These are phyloP conservation scores for Solanum virginianum DNA, from an alignment of 257 asterid genomes.

Conservation along the genomic window DNA sequence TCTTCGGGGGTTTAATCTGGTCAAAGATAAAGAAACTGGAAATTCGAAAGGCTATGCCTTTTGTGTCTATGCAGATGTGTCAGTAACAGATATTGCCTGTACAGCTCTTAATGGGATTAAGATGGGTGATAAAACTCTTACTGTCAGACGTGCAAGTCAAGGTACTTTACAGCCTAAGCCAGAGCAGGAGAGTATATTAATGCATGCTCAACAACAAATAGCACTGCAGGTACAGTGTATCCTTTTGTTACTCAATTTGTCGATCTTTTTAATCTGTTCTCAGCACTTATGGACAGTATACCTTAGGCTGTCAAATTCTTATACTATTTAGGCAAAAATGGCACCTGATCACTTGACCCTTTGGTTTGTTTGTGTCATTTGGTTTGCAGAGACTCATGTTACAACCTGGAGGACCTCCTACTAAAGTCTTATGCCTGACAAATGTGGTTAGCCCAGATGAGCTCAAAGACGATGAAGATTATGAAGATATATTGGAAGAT, in stretches of 20 bases:
- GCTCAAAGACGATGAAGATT: conserved; percentile 69
- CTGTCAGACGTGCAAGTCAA: conserved; percentile 93
- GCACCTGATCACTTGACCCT: background rate
- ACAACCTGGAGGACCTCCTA: conserved; percentile 45
- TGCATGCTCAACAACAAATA: conserved; percentile 94
- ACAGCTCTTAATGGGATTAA: conserved; percentile 97
- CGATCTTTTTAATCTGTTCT: background rate
- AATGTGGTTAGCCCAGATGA: conserved; percentile 65
- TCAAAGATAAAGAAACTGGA: conserved; percentile 96
- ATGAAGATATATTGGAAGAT: conserved; percentile 80
- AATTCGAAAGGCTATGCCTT: conserved; percentile 99
- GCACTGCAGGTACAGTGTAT: conserved; percentile 60
- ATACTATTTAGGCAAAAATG: background rate
- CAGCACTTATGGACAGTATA: background rate
- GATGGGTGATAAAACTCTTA: conserved; percentile 97
- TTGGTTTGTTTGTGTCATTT: background rate
- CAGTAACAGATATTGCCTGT: conserved; percentile 97
- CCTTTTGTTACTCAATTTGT: background rate
- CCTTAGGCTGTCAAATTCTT: background rate
- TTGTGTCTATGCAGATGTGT: conserved; percentile 83
- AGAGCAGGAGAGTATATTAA: conserved; percentile 82
- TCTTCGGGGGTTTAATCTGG: conserved; percentile 89
- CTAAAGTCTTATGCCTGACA: conserved; percentile 87
- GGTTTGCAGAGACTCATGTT: conserved; percentile 62
- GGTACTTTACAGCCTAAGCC: conserved; percentile 84